Percentiles rank a stretch among this genome's conserved stretches.
These are phyloP conservation scores for Ustilago vetiveriae DNA, from an alignment of 1,284 basidiomycete species.

Conservation along the genomic window DNA sequence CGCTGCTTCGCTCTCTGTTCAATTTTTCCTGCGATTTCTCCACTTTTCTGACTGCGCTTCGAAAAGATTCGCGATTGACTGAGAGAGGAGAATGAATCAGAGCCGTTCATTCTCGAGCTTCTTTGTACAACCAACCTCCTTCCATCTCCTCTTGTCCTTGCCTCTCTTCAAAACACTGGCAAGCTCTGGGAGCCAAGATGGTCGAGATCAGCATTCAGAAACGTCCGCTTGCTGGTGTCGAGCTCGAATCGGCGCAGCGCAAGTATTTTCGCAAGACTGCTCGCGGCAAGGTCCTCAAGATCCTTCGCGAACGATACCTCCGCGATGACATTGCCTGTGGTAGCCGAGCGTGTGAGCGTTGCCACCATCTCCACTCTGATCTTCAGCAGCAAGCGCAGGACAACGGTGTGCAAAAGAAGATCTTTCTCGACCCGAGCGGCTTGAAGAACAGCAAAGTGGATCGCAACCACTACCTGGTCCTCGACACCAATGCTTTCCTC, in stretches of 20 bases:
- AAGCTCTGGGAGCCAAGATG: constrained; percentile 21
- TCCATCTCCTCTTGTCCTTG: neutral
- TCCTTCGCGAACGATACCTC: constrained; percentile 93
- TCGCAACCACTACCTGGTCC: constrained; percentile 78
- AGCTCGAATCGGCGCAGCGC: constrained; percentile 45
- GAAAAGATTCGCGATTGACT: too few relatives aligned
- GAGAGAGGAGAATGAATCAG: too few relatives aligned
- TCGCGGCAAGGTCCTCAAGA: constrained; percentile 91
- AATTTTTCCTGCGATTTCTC: too few relatives aligned
- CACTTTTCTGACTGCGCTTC: too few relatives aligned
- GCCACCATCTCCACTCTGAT: constrained; percentile 50
- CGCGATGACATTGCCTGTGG: constrained; percentile 94
- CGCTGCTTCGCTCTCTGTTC: too few relatives aligned
- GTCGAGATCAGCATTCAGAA: constrained; percentile 63
- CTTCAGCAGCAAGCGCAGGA: constrained; percentile 54
- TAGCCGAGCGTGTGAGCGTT: constrained; percentile 74
- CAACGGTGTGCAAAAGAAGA: constrained; percentile 71
- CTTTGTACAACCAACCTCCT: too few relatives aligned
- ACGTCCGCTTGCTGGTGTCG: constrained; percentile 50
- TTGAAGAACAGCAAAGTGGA: constrained; percentile 45
- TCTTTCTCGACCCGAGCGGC: constrained; percentile 46
- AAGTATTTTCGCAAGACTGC: constrained; percentile 78
- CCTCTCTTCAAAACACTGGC: neutral
- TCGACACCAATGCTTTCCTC: constrained; percentile 95
- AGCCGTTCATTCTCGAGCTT: too few relatives aligned